Evolutionary conservation across 2,329 filamentous ascomycete genomes (phyloP), one percentile per base, ranked within the genome.

Genomic region (Salinomyces thailandicus): DNA sequence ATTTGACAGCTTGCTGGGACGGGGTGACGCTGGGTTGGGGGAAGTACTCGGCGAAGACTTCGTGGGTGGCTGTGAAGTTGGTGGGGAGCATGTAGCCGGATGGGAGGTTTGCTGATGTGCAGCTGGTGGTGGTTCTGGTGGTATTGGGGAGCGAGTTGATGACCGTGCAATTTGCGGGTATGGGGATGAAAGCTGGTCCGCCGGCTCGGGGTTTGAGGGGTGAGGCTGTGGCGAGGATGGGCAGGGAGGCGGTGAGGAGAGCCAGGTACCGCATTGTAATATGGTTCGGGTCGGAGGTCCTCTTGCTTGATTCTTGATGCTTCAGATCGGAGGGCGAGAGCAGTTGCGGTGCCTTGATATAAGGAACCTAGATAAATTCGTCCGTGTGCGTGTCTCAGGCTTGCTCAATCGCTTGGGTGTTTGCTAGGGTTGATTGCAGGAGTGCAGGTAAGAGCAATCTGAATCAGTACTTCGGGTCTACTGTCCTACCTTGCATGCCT

Each of bases 131-230:
- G 34, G 33, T 33, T 27, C 31, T 49, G 33, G 30, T 42, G n/a
- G 36, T 36, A 30, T 39, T 28, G 1, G 54, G 51, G 7, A 59
- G 41, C 16, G 59, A 49, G 38, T 53, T 51, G 15, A 47, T 51
- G 34, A 62, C 32, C 5, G 51, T 55, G 51, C 62, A 65, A 24
- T 47, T 57, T 0, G 52, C 34, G 2, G 59, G 57, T 17, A 63
- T 55, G 7, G 61, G 55, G 5, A 39, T 41, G 30, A 45, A 44
- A 8, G 45, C 45, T 13, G 62, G 61, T 2, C 53, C 60, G 33
- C 61, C 61, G 16, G 60, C 60, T 17, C 58, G 53, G 14, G 44
- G 39, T 20, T 38, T 6, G 14, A 39, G 20, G 5, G 40, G 36
- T 13, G 15, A n/a, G 14, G 34, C 38, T 8, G 24, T 11, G 7